Evolutionary conservation across 2,329 filamentous ascomycete species (phyloP).

Genomic region (Colletotrichum lentis): DNA sequence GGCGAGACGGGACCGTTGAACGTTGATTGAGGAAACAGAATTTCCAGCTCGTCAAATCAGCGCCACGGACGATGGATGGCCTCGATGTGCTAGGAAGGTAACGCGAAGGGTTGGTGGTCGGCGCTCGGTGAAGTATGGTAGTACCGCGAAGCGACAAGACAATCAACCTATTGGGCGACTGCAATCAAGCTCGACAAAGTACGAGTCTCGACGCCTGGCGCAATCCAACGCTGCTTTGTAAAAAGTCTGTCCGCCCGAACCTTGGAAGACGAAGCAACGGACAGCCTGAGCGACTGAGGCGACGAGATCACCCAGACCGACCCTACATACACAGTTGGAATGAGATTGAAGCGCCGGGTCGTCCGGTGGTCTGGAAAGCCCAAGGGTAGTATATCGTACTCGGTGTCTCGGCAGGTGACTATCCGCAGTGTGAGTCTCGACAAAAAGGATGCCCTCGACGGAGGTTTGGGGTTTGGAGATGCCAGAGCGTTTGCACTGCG

Average conservation of each 20-base stretch:
- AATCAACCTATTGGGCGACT: neutral
- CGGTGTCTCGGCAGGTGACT: neutral
- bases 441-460: neutral
- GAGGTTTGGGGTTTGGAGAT: neutral
- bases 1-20: constrained; percentile 4
- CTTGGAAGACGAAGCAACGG: neutral
- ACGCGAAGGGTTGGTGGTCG: neutral
- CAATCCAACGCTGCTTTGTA: neutral
- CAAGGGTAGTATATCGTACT: neutral
- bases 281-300: neutral
- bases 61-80: constrained; percentile 5
- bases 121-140: neutral
- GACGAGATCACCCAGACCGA: neutral
- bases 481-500: constrained; percentile 9
- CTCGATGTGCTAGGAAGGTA: neutral
- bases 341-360: neutral
- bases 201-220: neutral
- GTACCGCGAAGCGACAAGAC: neutral
- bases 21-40: constrained; percentile 17
- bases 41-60: constrained; percentile 14
- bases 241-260: neutral
- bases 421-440: neutral
- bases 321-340: neutral
- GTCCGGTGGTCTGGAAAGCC: constrained; percentile 4
- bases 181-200: constrained; percentile 5